Base-by-base conservation (phyloP, 306 rosid genomes). In the Erythrophleum fordii region DNA sequence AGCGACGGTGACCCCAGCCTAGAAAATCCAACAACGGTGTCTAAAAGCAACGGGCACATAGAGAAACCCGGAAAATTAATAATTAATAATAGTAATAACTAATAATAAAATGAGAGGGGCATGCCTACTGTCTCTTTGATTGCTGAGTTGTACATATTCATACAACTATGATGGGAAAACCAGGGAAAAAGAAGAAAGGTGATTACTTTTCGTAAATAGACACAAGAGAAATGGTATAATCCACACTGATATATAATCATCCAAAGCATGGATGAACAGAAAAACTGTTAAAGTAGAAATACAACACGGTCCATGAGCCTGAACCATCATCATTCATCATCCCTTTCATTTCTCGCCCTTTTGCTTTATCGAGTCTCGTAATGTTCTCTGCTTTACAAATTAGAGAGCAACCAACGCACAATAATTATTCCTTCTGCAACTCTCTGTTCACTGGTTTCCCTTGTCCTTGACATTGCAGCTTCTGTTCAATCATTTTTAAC, bases 371-470 rank as follows among this genome's bases (percentile, higher is more conserved):
- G 84, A 70, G 76, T 74, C 59, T 83, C 74, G 86, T 82, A 76
- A 75, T 88, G 83, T 83, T 69, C 77, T 76, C 85, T 48, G 29
- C 88, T 79, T 83, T 84, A 52, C 77, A 75, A 79, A 85, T 81
- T 67, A 79, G 85, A 83, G 78, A 71, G 48, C 74, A 78, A 72
- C 81, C 71, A 1, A 28, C 68, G 9, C 73, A 3, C 60, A 58
- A 86, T 83, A 62, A 81, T 85, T 69, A 82, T 88, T 83, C 89
- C 86, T 77, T 68, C 35, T 82, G 61, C 79, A 81, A 72, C 81
- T 75, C 80, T 72, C 82, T 88, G 91, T 82, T 88, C 80, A 69
- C 78, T 73, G 86, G 89, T 90, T 87, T 93, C 97, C 97, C 85
- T 86, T 80, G 87, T 89, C 91, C 91, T 89, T 83, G 76, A 79